These are phyloP conservation scores for Volvox carteri DNA, from an alignment of 163 green algal species.

Conservation along the genomic window DNA sequence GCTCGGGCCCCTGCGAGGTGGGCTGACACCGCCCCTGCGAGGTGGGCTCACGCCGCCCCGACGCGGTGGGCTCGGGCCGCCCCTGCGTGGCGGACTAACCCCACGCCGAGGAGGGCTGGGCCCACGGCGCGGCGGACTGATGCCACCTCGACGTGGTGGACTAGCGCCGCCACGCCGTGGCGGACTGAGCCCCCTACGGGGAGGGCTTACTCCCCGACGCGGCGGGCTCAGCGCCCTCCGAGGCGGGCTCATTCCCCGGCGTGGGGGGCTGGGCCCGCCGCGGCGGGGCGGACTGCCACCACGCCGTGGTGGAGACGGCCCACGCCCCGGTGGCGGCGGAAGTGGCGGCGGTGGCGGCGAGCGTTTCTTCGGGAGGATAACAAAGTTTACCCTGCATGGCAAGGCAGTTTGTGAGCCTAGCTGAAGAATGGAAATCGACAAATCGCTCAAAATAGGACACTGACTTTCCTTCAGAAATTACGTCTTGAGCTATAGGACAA, in stretches of 20 bases:
- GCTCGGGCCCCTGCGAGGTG: constrained; percentile 19
- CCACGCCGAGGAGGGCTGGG: constrained; percentile 12
- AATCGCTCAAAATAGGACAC: no score
- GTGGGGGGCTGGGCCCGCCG: not conserved
- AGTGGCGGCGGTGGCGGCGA: constrained; percentile 51
- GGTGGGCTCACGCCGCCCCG: constrained; percentile 35
- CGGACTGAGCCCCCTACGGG: not conserved
- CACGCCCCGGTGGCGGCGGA: constrained; percentile 15
- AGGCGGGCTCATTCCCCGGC: constrained; percentile 34
- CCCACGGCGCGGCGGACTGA: constrained; percentile 1
- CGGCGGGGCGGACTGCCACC: constrained; percentile 31
- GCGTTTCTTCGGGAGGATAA: constrained; percentile 66
- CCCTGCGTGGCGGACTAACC: not conserved
- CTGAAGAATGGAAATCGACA: no score
- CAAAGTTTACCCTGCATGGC: constrained; percentile 62
- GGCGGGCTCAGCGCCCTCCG: constrained; percentile 19
- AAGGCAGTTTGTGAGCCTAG: not conserved
- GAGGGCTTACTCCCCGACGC: constrained; percentile 6
- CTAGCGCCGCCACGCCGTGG: not conserved
- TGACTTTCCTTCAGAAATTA: no score
- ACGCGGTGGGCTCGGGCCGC: constrained; percentile 4
- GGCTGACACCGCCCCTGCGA: not conserved
- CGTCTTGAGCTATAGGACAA: no score
- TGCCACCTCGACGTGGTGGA: not conserved
- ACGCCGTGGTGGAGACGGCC: constrained; percentile 13